Conservation (phyloP, 73 alveolate genomes). For the Breviolum minutum region DNA sequence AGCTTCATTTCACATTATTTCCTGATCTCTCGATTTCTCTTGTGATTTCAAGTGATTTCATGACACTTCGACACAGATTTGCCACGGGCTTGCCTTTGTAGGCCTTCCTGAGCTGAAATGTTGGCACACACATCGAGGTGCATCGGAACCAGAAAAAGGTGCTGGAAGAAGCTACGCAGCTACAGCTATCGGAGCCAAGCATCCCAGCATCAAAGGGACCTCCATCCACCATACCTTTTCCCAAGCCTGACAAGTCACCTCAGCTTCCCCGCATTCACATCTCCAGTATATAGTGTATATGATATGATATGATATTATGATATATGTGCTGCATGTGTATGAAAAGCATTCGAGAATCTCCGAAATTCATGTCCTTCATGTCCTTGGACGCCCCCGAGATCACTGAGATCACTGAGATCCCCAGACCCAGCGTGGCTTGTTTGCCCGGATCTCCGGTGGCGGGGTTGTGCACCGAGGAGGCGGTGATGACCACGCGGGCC, state of each 20-base stretch:
- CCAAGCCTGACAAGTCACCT: conserved; percentile 55
- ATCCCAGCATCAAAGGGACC: conserved; percentile 31
- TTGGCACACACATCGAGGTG: not conserved
- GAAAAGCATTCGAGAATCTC: too few relatives aligned
- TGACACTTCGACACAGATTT: too few relatives aligned
- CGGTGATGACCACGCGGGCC: conserved; percentile 83
- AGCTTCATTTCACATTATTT: not conserved
- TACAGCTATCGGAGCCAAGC: too few relatives aligned
- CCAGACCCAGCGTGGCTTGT: conserved; percentile 22
- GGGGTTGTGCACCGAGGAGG: conserved; percentile 84
- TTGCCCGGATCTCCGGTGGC: conserved; percentile 67
- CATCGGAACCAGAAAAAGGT: not conserved
- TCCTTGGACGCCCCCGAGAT: not conserved
- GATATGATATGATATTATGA: not conserved
- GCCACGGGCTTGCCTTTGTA: not conserved
- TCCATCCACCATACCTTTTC: conserved; percentile 57
- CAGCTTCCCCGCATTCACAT: not conserved
- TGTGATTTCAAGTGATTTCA: too few relatives aligned
- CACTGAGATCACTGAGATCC: not conserved
- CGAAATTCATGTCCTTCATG: not conserved
- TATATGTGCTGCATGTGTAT: too few relatives aligned
- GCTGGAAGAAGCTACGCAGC: not conserved
- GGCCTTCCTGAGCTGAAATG: not conserved
- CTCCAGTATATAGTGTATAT: not conserved
- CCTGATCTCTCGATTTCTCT: not conserved